Percentiles rank a stretch among this genome's conserved stretches.
Conservation (phyloP, 257 asterid species). For the Lycium barbarum region DNA sequence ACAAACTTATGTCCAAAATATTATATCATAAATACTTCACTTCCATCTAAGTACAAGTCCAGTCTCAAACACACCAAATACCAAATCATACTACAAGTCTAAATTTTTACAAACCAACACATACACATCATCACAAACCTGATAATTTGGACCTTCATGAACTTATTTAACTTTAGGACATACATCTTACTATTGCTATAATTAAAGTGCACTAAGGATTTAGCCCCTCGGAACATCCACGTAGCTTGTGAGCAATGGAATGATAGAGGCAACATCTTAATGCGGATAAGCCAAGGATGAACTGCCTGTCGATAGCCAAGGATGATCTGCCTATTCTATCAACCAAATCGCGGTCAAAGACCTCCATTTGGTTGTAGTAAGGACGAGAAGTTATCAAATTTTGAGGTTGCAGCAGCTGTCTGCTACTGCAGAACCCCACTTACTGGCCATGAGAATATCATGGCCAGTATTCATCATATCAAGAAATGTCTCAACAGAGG, state of each 20-base stretch:
- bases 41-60: neutral
- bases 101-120: neutral
- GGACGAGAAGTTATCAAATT: conserved; percentile 39
- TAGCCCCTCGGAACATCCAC: conserved; percentile 29
- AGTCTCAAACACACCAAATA: neutral
- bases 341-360: conserved; percentile 41
- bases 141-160: conserved; percentile 5
- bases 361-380: conserved; percentile 39
- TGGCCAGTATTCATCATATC: conserved; percentile 45
- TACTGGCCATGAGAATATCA: conserved; percentile 43
- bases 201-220: conserved; percentile 38
- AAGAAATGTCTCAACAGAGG: conserved; percentile 40
- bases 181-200: neutral
- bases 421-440: conserved; percentile 50
- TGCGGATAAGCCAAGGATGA: conserved; percentile 63
- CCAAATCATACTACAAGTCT: neutral
- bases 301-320: conserved; percentile 51
- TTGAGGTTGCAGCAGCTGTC: conserved; percentile 45
- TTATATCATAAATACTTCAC: neutral
- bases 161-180: conserved; percentile 1
- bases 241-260: conserved; percentile 21
- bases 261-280: conserved; percentile 31
- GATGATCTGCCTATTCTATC: conserved; percentile 65
- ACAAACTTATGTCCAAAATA: neutral
- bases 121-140: conserved; percentile 10